Conservation (phyloP, 345 rosid species). For the Arabidopsis suecica region DNA sequence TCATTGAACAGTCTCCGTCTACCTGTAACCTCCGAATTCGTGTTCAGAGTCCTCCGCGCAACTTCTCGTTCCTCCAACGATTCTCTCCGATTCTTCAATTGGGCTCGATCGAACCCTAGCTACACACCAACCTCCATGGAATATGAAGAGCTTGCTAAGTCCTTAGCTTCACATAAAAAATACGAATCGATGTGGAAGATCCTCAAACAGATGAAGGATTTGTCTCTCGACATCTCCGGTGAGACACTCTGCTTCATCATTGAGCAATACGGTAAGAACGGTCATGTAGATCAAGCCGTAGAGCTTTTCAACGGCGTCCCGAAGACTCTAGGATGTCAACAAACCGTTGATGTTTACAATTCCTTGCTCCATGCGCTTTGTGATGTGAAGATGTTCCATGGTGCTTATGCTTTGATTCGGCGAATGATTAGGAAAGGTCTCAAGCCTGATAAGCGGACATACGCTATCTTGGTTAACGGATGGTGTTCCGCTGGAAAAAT, state of each 20-base stretch:
- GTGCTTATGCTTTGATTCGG: conserved; percentile 81
- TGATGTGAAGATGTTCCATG: conserved; percentile 81
- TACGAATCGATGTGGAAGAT: conserved; percentile 87
- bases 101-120: conserved; percentile 64
- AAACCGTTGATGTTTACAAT: conserved; percentile 59
- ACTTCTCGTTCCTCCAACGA: conserved; percentile 66
- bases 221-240: conserved; percentile 55
- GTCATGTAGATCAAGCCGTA: conserved; percentile 76
- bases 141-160: conserved; percentile 72
- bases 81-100: conserved; percentile 86
- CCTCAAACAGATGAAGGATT: conserved; percentile 67
- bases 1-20: conserved; percentile 64
- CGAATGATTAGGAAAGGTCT: conserved; percentile 81
- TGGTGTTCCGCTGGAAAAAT: conserved; percentile 89
- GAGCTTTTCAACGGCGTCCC: conserved; percentile 76
- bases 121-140: conserved; percentile 76
- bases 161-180: conserved; percentile 58
- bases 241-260: conserved; percentile 72
- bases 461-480: conserved; percentile 67
- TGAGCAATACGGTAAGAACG: conserved; percentile 78
- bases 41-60: conserved; percentile 82
- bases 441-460: conserved; percentile 69
- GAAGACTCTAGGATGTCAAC: conserved; percentile 58
- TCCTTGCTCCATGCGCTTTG: conserved; percentile 80
- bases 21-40: conserved; percentile 73